Base-by-base conservation (phyloP, 2,329 filamentous ascomycete species). In the Ascochyta koolunga region DNA sequence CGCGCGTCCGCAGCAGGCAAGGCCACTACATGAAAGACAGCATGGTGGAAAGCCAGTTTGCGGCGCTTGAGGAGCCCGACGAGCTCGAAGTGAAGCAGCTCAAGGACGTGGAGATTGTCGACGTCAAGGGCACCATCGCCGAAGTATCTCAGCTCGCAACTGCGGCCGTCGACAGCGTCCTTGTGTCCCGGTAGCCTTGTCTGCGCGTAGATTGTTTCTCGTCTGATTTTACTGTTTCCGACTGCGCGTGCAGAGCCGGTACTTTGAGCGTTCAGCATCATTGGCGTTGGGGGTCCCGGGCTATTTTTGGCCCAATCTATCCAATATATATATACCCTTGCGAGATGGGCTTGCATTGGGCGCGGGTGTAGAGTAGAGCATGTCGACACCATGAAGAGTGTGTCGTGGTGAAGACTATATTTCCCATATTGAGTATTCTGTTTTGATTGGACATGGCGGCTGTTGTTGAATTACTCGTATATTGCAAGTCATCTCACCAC, bases 41-140 rank as follows among this genome's bases (percentile, higher is more conserved):
- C 67, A 98, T 99, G 93, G 93, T 99, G 8, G 87, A 89, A 68
- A 96, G 91, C 77, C 95, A 99, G 73, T 89, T 98, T 62, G 85
- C 88, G 59, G 89, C 87, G 46, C 83, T 99, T n/a, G 93, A 99
- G 77, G 86, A 89, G 58, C 95, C 95, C 0, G 81, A 81, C 45
- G 76, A 78, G 39, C 85, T 90, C 50, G 89, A 92, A 70, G 79
- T 83, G 59, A 79, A 72, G 55, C 67, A 65, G 45, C 65, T 74
- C 10, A 72, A 71, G 59, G 79, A 82, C 60, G 76, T 80, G 2
- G 60, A 79, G 48, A 71, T 72, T 19, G 73, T 82, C 41, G 79
- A 82, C 60, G 79, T 80, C 11, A 75, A 73, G 54, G 77, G 78
- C 10, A 68, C 61, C 24, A 66, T 70, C 43, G 59, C 59, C 22